Evolutionary conservation across 768 basidiomycete species (phyloP).

Genomic region (Naematelia aurantialba): DNA sequence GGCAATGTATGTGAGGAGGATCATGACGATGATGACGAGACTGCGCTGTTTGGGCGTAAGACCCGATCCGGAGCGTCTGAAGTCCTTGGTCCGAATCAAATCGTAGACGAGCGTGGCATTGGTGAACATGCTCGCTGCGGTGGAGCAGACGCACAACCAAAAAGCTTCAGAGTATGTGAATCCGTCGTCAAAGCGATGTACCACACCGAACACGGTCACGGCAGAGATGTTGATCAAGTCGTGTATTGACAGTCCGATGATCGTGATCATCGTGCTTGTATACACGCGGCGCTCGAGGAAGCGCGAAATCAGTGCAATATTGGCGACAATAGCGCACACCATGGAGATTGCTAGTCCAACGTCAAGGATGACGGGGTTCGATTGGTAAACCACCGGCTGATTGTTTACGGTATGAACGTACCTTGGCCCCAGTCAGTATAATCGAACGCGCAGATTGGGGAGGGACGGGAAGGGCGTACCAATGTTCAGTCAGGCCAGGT

Average conservation of each 20-base stretch:
- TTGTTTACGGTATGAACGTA: slow-evolving; percentile 57
- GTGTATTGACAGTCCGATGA: slow-evolving; percentile 65
- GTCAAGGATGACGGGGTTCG: slow-evolving; percentile 61
- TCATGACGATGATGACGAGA: slow-evolving; percentile 73
- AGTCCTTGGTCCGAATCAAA: slow-evolving; percentile 60
- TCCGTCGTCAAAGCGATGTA: slow-evolving; percentile 61
- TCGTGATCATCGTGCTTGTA: slow-evolving; percentile 62
- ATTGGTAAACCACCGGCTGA: slow-evolving; percentile 54
- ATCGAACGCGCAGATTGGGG: background rate
- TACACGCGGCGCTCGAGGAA: slow-evolving; percentile 69
- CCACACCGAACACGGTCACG: slow-evolving; percentile 62
- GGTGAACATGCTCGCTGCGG: slow-evolving; percentile 61
- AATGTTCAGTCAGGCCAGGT: slow-evolving; percentile 67
- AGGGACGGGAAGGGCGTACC: slow-evolving; percentile 20
- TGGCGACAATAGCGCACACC: slow-evolving; percentile 65
- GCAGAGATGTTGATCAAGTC: slow-evolving; percentile 67
- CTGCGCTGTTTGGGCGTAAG: slow-evolving; percentile 72
- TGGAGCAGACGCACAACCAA: slow-evolving; percentile 76
- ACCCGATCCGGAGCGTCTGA: slow-evolving; percentile 65
- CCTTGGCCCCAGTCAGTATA: background rate
- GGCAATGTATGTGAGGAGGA: slow-evolving; percentile 68
- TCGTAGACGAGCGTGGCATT: slow-evolving; percentile 69
- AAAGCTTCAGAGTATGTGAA: slow-evolving; percentile 61
- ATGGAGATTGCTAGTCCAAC: slow-evolving; percentile 66
- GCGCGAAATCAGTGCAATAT: slow-evolving; percentile 62